These are phyloP conservation scores for Pisolithus sp. DNA, from an alignment of 768 basidiomycete genomes.

Conservation along the genomic window DNA sequence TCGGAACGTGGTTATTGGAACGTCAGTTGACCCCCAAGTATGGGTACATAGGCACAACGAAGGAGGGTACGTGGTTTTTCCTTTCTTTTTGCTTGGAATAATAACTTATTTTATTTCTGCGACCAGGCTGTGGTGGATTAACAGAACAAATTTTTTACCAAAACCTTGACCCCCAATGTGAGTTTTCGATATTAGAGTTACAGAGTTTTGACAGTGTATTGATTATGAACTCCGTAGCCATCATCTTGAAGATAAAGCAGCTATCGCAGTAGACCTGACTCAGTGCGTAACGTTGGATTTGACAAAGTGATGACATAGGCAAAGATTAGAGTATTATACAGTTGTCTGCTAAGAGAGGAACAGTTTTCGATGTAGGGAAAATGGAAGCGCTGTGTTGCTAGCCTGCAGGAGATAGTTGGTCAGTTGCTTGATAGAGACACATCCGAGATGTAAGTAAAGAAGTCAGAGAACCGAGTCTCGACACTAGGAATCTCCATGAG, in stretches of 20 bases:
- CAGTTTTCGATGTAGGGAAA: no score
- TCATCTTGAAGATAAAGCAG: constrained; percentile 40
- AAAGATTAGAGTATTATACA: not conserved
- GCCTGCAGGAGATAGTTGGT: not conserved
- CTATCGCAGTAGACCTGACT: constrained; percentile 25
- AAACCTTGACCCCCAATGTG: constrained; percentile 72
- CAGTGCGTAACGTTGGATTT: not conserved
- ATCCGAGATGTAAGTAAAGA: not conserved
- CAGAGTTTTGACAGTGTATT: not conserved
- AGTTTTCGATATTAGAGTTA: constrained; percentile 25
- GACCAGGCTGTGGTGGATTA: constrained; percentile 55
- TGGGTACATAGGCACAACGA: constrained; percentile 72
- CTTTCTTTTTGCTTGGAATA: constrained; percentile 14
- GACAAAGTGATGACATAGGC: not conserved
- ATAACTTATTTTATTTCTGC: constrained; percentile 14
- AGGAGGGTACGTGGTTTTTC: constrained; percentile 37
- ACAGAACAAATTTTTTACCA: constrained; percentile 83
- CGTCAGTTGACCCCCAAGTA: constrained; percentile 75
- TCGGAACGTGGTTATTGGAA: constrained; percentile 82
- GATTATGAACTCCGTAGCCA: constrained; percentile 26
- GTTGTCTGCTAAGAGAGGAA: no score
- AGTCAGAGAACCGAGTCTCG: constrained; percentile 31
- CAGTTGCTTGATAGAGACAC: not conserved
- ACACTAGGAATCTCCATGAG: constrained; percentile 22
- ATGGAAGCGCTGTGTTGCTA: not conserved